phyloP scores from a whole-genome alignment of 306 rosid species.

The Fragaria iinumae region DNA sequence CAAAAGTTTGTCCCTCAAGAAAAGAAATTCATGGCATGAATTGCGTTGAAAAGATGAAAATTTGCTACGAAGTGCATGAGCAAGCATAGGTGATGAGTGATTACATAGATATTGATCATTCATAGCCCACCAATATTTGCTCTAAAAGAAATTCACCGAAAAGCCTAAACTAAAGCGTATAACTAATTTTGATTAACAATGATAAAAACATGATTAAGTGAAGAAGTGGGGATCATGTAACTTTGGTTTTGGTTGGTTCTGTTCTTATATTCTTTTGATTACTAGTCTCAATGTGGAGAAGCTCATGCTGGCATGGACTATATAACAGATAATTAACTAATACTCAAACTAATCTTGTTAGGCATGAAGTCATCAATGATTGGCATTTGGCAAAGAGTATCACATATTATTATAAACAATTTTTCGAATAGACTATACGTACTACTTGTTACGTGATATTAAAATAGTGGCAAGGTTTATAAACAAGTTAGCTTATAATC shows the following conservation, averaged over 20 bases:
- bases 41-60: conserved; percentile 25
- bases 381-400: neutral
- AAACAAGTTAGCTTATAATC: neutral
- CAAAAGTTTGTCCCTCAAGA: neutral
- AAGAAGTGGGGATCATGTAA: neutral
- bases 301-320: neutral
- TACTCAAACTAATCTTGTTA: neutral
- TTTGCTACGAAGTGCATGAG: neutral
- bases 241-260: neutral
- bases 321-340: neutral
- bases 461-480: neutral
- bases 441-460: neutral
- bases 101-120: neutral
- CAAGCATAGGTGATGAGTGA: conserved; percentile 2
- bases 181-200: neutral
- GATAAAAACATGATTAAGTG: neutral
- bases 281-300: neutral
- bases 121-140: neutral
- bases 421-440: neutral
- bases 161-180: neutral
- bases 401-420: too few relatives aligned
- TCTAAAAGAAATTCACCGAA: neutral
- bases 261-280: neutral
- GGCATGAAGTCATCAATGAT: conserved; percentile 5
- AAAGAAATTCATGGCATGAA: conserved; percentile 27